A percentile compares a stretch with the other conserved stretches of the same genome.
Evolutionary conservation across 2,329 filamentous ascomycete species (phyloP).

Genomic region (Lasiodiplodia sp.): DNA sequence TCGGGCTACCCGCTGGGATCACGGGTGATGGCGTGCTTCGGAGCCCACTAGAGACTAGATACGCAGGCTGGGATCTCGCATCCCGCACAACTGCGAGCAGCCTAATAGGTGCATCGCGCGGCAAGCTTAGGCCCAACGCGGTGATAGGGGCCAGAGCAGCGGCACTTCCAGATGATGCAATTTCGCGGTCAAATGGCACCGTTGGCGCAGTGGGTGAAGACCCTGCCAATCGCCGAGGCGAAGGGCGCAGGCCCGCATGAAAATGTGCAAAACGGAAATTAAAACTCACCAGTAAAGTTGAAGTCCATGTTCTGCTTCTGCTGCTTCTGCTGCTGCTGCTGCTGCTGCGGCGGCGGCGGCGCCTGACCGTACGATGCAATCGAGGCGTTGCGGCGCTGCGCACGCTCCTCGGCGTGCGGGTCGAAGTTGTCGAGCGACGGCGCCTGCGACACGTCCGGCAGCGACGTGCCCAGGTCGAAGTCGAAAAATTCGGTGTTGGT

Average conservation of each 20-base stretch:
- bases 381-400: conserved; percentile 32
- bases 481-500: conserved; percentile 67
- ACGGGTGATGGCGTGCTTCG: conserved; percentile 49
- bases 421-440: conserved; percentile 40
- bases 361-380: conserved; percentile 30
- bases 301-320: conserved; percentile 41
- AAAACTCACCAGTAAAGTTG: conserved; percentile 43
- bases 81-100: conserved; percentile 25
- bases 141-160: conserved; percentile 24
- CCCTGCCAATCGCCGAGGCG: conserved; percentile 31
- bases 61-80: conserved; percentile 29
- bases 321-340: conserved; percentile 19
- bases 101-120: conserved; percentile 29
- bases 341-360: background rate
- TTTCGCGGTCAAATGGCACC: conserved; percentile 22
- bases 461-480: conserved; percentile 63
- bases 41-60: conserved; percentile 28
- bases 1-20: conserved; percentile 28
- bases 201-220: conserved; percentile 19
- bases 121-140: conserved; percentile 24
- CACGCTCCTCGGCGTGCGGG: conserved; percentile 37
- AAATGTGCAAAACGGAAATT: conserved; percentile 31
- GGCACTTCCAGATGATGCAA: conserved; percentile 27
- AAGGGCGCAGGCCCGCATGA: conserved; percentile 27
- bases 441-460: conserved; percentile 32